Percentiles rank a stretch among this genome's conserved stretches.
phyloP scores from a whole-genome alignment of 176 grass and related monocot genomes.

The Lolium rigidum region DNA sequence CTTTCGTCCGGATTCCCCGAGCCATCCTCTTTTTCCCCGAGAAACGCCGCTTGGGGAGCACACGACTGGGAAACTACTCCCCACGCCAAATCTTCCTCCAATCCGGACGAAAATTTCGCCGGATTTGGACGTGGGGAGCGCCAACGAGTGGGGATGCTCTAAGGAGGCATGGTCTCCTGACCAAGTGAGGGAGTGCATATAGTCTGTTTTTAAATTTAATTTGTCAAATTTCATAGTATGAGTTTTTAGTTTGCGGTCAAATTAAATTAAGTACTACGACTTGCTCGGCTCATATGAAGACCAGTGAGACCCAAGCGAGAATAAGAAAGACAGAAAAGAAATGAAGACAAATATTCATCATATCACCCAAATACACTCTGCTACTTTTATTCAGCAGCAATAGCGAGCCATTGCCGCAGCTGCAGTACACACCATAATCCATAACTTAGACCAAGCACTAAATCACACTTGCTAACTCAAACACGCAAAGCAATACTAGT shows the following conservation, averaged over 20 bases:
- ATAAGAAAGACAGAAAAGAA: not conserved
- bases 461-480: constrained; percentile 30
- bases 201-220: not conserved
- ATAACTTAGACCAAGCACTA: not conserved
- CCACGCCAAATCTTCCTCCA: no score
- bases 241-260: not conserved
- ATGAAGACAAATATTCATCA: not conserved
- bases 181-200: not conserved
- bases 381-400: not conserved
- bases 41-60: no score
- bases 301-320: not conserved
- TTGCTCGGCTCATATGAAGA: no score
- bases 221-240: not conserved
- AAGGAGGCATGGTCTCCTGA: not conserved
- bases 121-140: no score
- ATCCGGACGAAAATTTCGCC: no score
- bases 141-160: no score
- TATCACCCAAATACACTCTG: not conserved
- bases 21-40: no score
- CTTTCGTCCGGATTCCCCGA: no score
- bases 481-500: constrained; percentile 1
- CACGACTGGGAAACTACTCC: no score
- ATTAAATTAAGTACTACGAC: not conserved
- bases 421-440: constrained; percentile 29
- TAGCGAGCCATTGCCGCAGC: not conserved